Conservation (phyloP, 2,329 filamentous ascomycete genomes). For the Xylaria sp. region DNA sequence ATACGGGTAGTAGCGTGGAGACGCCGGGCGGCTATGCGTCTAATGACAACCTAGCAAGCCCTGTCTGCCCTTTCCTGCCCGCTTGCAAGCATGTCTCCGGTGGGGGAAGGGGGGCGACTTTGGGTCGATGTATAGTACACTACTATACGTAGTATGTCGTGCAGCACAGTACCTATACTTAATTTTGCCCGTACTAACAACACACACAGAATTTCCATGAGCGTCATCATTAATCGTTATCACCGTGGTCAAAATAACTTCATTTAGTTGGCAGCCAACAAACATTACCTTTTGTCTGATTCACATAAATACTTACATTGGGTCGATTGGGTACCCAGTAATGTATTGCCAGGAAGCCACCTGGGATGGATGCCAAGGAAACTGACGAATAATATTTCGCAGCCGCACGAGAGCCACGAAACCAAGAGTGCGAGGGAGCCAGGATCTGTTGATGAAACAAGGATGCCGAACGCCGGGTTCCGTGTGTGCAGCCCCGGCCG, state of each 20-base stretch:
- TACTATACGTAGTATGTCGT: not conserved
- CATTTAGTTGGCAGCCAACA: too few species aligned
- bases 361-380: not conserved
- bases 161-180: too few species aligned
- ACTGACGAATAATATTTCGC: constrained; percentile 16
- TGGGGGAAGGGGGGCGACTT: not conserved
- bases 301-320: too few species aligned
- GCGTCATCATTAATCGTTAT: too few species aligned
- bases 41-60: constrained; percentile 31
- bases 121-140: not conserved
- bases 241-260: too few species aligned
- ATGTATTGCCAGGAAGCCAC: not conserved
- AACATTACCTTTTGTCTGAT: not conserved
- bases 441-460: constrained; percentile 21
- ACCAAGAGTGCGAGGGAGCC: not conserved
- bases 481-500: not conserved
- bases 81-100: constrained; percentile 1
- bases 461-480: not conserved
- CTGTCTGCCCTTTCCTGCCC: not conserved
- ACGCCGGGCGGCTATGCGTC: constrained; percentile 46
- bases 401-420: constrained; percentile 7
- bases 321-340: not conserved
- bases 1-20: constrained; percentile 20
- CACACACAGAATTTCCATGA: not conserved
- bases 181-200: not conserved